Conservation (phyloP, 106 monocot genomes). For the Chionographis japonica region DNA sequence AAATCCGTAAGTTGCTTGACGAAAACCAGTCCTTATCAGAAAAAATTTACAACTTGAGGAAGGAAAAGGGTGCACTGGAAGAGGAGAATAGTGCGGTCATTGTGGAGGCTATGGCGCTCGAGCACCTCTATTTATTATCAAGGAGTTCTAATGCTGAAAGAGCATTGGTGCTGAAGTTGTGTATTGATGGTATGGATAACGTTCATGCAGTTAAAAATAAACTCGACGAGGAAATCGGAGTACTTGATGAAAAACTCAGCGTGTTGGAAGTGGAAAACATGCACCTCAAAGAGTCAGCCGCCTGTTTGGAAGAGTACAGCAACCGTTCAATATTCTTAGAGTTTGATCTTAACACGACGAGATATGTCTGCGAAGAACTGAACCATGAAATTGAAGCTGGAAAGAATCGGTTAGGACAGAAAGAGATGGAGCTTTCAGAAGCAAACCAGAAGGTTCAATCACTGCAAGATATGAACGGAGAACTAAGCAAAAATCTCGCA, state of each 20-base stretch:
- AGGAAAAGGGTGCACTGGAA: slow-evolving; percentile 31
- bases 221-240: slow-evolving; percentile 20
- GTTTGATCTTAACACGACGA: slow-evolving; percentile 22
- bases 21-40: slow-evolving; percentile 33
- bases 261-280: slow-evolving; percentile 26
- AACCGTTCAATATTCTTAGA: slow-evolving; percentile 8
- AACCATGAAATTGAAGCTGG: slow-evolving; percentile 7
- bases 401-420: slow-evolving; percentile 17
- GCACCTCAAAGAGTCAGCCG: slow-evolving; percentile 14
- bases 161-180: slow-evolving; percentile 15
- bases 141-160: slow-evolving; percentile 33
- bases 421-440: slow-evolving; percentile 24
- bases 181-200: slow-evolving; percentile 13
- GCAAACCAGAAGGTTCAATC: slow-evolving; percentile 20
- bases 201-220: slow-evolving; percentile 16
- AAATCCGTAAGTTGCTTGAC: slow-evolving; percentile 31
- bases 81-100: slow-evolving; percentile 39
- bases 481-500: slow-evolving; percentile 20
- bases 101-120: slow-evolving; percentile 27
- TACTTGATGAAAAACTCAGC: slow-evolving; percentile 20
- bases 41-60: slow-evolving; percentile 19
- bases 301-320: slow-evolving; percentile 15
- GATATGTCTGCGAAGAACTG: slow-evolving; percentile 14
- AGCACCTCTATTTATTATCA: slow-evolving; percentile 40
- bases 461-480: slow-evolving; percentile 5